Evolutionary conservation across 148 eudicot genomes (phyloP), one percentile per base, ranked within the genome.

Genomic region (Amaranthus hypochondriacus): DNA sequence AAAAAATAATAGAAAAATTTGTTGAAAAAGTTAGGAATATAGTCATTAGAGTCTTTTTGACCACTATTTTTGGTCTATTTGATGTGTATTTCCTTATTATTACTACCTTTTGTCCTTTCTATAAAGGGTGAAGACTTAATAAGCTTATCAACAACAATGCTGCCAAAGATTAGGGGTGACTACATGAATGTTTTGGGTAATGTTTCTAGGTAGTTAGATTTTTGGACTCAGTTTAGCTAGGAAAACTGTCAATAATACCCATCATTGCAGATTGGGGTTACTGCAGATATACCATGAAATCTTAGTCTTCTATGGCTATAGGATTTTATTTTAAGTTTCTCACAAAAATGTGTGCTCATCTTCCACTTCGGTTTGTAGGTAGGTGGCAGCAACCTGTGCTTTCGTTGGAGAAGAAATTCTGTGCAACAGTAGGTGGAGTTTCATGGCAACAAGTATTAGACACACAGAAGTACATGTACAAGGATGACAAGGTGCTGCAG

Each of bases 331-430:
- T 12, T n/a, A 3, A 47, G 12, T 21, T 53, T 9, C 18, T 47
- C 13, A 42, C 6, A 56, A 28, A 56, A 12, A 15, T 44, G 56
- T 6, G 47, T 66, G 39, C 14, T 73, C 62, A 60, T 72, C 13
- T 7, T 15, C 47, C 43, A 6, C 59, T 55, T 75, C 53, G 28
- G 2, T 62, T 73, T 81, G 85, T 81, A 81, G 84, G 75, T 70
- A 0, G 13, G 12, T 75, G 87, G 80, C 84, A 85, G 72, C 78
- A 76, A 56, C 76, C 78, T n/a, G 77, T 76, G 57, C 89, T 87
- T 21, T 65, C 84, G 9, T 83, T 91, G 88, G 97, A 89, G 83
- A 89, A 82, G 81, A 67, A 72, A 55, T 92, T 92, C 72, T 90
- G 95, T 77, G 71, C 73, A 46, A 62, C 48, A 12, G 81, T 87